Percentiles rank a stretch among this genome's conserved stretches.
These are phyloP conservation scores for Oryza longistaminata DNA, from an alignment of 176 grass and related monocot genomes.

Conservation along the genomic window DNA sequence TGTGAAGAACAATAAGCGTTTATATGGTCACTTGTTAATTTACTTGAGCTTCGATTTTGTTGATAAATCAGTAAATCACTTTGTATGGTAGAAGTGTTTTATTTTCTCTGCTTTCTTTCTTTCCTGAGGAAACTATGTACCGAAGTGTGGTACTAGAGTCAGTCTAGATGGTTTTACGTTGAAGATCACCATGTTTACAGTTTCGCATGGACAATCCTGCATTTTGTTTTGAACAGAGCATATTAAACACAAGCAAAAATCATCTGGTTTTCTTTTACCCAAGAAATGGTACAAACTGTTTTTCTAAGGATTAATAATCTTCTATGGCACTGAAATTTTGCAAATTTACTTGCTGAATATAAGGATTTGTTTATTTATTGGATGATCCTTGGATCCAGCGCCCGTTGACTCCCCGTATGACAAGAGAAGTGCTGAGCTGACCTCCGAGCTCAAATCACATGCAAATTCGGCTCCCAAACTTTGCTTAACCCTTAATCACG, in stretches of 20 bases:
- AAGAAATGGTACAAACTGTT: background rate
- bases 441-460: constrained; percentile 12
- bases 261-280: background rate
- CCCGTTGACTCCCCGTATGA: constrained; percentile 30
- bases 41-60: constrained; percentile 33
- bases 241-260: background rate
- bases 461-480: constrained; percentile 11
- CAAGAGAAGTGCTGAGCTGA: constrained; percentile 36
- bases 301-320: background rate
- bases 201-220: background rate
- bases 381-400: background rate
- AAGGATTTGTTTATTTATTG: background rate
- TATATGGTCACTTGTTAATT: constrained; percentile 24
- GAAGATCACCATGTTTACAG: background rate
- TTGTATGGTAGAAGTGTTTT: background rate
- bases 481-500: constrained; percentile 37
- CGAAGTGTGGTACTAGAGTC: background rate
- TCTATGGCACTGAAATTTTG: background rate
- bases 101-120: too few relatives aligned
- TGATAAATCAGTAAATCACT: constrained; percentile 11
- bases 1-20: constrained; percentile 39
- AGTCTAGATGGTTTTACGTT: background rate
- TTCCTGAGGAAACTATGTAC: background rate
- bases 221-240: background rate
- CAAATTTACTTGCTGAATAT: too few relatives aligned